A percentile compares a stretch with the other conserved stretches of the same genome.
Evolutionary conservation across 441 rosid genomes (phyloP).

Genomic region (Flueggea neowawraea): DNA sequence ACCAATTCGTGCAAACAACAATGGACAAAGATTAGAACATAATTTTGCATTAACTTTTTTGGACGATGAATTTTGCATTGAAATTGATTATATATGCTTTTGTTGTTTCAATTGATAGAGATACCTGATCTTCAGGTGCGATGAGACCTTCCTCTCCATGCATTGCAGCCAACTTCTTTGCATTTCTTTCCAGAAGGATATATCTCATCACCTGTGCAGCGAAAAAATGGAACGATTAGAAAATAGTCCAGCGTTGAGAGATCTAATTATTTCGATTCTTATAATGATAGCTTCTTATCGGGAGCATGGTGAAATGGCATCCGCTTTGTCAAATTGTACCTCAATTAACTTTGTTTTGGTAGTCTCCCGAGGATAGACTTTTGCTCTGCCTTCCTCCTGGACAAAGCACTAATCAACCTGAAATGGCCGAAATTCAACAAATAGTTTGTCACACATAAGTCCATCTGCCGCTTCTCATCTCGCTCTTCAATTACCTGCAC

Average conservation of each 20-base stretch:
- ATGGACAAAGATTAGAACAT: not conserved
- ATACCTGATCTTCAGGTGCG: conserved; percentile 9
- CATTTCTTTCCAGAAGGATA: conserved; percentile 13
- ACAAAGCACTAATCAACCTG: conserved; percentile 20
- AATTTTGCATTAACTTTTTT: not conserved
- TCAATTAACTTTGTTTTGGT: conserved; percentile 9
- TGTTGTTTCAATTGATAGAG: too few relatives aligned
- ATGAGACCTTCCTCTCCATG: not conserved
- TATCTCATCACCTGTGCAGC: conserved; percentile 13
- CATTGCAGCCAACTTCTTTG: conserved; percentile 10
- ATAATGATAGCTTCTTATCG: too few relatives aligned
- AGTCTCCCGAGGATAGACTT: not conserved
- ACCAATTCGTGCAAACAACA: conserved; percentile 2
- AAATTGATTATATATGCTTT: too few relatives aligned
- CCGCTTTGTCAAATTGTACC: not conserved
- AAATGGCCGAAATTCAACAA: not conserved
- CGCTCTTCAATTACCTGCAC: conserved; percentile 9
- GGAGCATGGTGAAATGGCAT: not conserved
- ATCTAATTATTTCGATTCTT: too few relatives aligned
- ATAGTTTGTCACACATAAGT: not conserved
- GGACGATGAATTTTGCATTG: too few relatives aligned
- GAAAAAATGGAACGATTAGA: not conserved
- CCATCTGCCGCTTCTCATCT: conserved; percentile 9
- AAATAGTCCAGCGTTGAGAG: not conserved
- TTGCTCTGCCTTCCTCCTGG: conserved; percentile 14